These are phyloP conservation scores for Candida smagusa DNA, from an alignment of 1,139 yeast species.

Conservation along the genomic window DNA sequence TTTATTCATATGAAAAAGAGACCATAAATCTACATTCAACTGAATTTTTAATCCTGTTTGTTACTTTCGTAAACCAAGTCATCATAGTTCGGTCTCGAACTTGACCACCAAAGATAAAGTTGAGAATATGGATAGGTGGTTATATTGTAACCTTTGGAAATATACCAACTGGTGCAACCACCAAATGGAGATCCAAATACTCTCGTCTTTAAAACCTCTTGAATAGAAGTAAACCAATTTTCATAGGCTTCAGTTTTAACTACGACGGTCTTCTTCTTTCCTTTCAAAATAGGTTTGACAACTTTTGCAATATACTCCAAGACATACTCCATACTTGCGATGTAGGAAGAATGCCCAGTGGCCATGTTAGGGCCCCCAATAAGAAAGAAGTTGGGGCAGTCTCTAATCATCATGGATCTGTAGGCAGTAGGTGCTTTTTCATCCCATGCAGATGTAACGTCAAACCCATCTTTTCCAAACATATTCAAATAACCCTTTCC, in stretches of 20 bases:
- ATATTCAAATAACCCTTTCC: conserved; percentile 20
- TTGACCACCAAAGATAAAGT: conserved; percentile 28
- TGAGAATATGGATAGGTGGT: conserved; percentile 44
- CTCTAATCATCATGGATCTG: conserved; percentile 30
- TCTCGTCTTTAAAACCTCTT: conserved; percentile 23
- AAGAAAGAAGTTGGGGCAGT: conserved; percentile 36
- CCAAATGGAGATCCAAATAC: conserved; percentile 43
- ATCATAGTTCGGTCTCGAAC: conserved; percentile 26
- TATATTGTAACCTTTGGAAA: conserved; percentile 26
- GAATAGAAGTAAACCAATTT: conserved; percentile 32
- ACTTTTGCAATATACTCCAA: conserved; percentile 24
- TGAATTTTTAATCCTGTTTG: too few relatives aligned
- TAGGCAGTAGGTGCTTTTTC: conserved; percentile 36
- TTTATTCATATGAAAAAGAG: too few relatives aligned
- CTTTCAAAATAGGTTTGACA: conserved; percentile 27
- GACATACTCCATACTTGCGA: conserved; percentile 40
- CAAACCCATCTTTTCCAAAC: conserved; percentile 25
- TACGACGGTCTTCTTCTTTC: conserved; percentile 25
- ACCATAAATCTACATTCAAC: too few relatives aligned
- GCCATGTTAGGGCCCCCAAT: conserved; percentile 45
- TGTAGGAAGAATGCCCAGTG: conserved; percentile 46
- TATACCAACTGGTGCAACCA: conserved; percentile 45
- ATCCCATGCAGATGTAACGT: conserved; percentile 25
- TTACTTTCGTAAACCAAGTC: conserved; percentile 19
- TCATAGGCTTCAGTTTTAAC: conserved; percentile 35